A percentile compares a stretch with the other conserved stretches of the same genome.
These are phyloP conservation scores for Aspergillus sp. DNA, from an alignment of 2,329 filamentous ascomycete genomes.

Conservation along the genomic window DNA sequence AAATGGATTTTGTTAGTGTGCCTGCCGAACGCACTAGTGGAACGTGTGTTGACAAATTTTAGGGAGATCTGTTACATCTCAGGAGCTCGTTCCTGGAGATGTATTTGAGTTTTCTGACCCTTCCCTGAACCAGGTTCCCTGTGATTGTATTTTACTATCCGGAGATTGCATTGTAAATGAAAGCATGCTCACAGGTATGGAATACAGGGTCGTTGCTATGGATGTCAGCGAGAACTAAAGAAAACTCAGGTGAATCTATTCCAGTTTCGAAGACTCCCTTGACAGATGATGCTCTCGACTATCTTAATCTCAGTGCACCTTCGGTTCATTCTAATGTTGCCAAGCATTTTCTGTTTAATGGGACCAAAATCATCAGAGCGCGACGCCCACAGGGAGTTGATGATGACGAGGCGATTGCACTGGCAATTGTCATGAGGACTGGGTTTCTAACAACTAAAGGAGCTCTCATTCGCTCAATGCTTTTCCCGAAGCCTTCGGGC, in stretches of 20 bases:
- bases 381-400: conserved; percentile 82
- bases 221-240: conserved; percentile 18
- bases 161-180: conserved; percentile 99
- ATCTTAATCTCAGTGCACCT: conserved; percentile 75
- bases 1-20: conserved; percentile 79
- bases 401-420: conserved; percentile 82
- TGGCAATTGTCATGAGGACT: conserved; percentile 89
- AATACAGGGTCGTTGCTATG: not conserved
- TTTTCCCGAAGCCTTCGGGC: conserved; percentile 95
- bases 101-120: conserved; percentile 97
- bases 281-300: conserved; percentile 72
- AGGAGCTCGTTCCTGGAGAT: conserved; percentile 89
- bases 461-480: conserved; percentile 91
- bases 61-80: conserved; percentile 82
- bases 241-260: conserved; percentile 74
- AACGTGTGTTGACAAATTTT: conserved; percentile 9
- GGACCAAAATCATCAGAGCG: conserved; percentile 91
- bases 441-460: conserved; percentile 98
- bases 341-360: conserved; percentile 88
- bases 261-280: conserved; percentile 91
- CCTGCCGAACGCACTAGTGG: not conserved
- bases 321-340: conserved; percentile 81
- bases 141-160: conserved; percentile 84
- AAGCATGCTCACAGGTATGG: conserved; percentile 83
- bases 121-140: conserved; percentile 80